Conservation (phyloP, 495 filamentous ascomycete species). For the Penicillium macrosclerotiorum region DNA sequence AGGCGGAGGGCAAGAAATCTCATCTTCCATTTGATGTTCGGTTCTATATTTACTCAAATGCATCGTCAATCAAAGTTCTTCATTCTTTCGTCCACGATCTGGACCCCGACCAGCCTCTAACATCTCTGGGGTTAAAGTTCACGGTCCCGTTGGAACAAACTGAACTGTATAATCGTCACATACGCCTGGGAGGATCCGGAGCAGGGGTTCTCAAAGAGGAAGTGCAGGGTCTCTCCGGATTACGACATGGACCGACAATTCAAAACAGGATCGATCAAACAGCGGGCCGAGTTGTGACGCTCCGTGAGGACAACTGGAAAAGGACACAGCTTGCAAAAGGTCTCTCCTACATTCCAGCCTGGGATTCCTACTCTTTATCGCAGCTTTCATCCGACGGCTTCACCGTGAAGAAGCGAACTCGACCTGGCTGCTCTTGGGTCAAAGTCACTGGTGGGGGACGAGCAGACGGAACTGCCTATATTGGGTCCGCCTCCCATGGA, state of each 20-base stretch:
- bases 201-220: conserved; percentile 40
- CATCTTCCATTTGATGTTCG: conserved; percentile 40
- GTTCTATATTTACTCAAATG: conserved; percentile 40
- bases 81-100: conserved; percentile 38
- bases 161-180: conserved; percentile 37
- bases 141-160: conserved; percentile 32
- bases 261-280: conserved; percentile 13
- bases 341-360: conserved; percentile 37
- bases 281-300: conserved; percentile 2
- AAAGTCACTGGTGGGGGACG: conserved; percentile 46
- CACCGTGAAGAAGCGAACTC: conserved; percentile 49
- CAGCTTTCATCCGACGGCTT: conserved; percentile 52
- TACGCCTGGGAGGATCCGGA: conserved; percentile 34
- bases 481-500: conserved; percentile 43
- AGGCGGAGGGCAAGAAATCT: not conserved
- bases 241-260: conserved; percentile 34
- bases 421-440: conserved; percentile 46
- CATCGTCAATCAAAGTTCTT: conserved; percentile 28
- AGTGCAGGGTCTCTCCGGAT: conserved; percentile 40
- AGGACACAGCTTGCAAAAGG: conserved; percentile 9
- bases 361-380: conserved; percentile 45
- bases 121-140: conserved; percentile 36
- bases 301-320: conserved; percentile 7
- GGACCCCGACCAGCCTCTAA: conserved; percentile 29
- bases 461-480: conserved; percentile 44